A percentile compares a stretch with the other conserved stretches of the same genome.
Conservation (phyloP, 2,329 filamentous ascomycete genomes). For the Colletotrichum sp. region DNA sequence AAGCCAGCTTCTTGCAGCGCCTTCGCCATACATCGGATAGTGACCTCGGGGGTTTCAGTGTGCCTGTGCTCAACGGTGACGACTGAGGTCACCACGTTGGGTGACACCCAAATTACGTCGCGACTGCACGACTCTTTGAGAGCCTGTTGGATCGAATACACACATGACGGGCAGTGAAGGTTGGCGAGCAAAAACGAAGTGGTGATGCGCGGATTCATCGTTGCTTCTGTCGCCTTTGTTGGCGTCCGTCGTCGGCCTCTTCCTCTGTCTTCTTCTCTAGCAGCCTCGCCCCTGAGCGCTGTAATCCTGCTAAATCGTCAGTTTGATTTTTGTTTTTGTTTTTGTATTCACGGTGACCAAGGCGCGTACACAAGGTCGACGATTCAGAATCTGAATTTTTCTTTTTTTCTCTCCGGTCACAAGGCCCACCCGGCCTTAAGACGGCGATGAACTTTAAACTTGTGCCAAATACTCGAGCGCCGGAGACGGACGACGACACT, state of each 20-base stretch:
- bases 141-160: conserved; percentile 67
- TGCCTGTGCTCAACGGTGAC: conserved; percentile 64
- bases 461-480: not conserved
- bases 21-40: conserved; percentile 47
- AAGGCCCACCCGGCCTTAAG: not conserved
- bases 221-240: not conserved
- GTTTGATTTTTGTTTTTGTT: not conserved
- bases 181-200: conserved; percentile 74
- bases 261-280: not conserved
- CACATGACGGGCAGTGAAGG: conserved; percentile 80
- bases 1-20: conserved; percentile 64
- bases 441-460: not conserved
- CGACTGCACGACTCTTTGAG: conserved; percentile 51
- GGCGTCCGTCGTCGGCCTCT: not conserved
- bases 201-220: conserved; percentile 34
- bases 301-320: not conserved
- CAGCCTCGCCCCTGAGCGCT: not conserved
- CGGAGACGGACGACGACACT: not conserved
- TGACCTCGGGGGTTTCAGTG: conserved; percentile 40
- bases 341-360: not conserved
- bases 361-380: not conserved
- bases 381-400: not conserved
- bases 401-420: not conserved
- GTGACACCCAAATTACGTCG: conserved; percentile 64
- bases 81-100: conserved; percentile 74